Base-by-base conservation (phyloP, 2,329 filamentous ascomycete species). In the Penicillium janthinellum region DNA sequence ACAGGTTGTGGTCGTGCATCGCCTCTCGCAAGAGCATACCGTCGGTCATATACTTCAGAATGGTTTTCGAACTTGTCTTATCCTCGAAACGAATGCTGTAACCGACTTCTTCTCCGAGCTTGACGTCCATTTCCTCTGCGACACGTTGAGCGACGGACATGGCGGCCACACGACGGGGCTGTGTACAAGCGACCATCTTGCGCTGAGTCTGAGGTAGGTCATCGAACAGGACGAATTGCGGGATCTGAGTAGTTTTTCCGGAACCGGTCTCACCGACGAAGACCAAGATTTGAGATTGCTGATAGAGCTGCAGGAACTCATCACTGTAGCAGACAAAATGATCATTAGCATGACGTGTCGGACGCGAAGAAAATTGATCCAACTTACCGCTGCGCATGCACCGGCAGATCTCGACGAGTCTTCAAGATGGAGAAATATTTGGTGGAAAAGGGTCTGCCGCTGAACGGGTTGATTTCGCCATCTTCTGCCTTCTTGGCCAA, bases 61-160 rank as follows among this genome's bases (percentile, higher is more conserved):
- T 86, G 1, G 95, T 99, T 77, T 91, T 92, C 59, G 88, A 86
- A 53, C 90, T 86, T 0, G 95, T 98, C 81, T 88, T 90, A 76
- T 99, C 95, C 78, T 99, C 96, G 78, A 99, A 99, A 83, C 95
- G 92, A 76, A 99, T 98, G 77, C 91, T 98, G 82, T 98, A 99
- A 77, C 95, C 95, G 57, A 99, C 93, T 79, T 98, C 94, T 67
- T 97, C 88, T 60, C 95, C 95, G 28, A 99, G 84, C 60, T 85
- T 87, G 67, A 97, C 94, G 73, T 98, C 95, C 84, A 99, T 90
- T 80, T 99, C 95, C 73, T 96, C 88, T 31, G 96, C 92, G 35
- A 99, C 95, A 89, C 95, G 94, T 79, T 98, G 92, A 38, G 95
- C 95, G 17, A 99, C 95, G 49, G 93, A 97, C 92, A 97, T 99